phyloP scores from a whole-genome alignment of 1,139 yeast genomes.

The Pichia sp. region DNA sequence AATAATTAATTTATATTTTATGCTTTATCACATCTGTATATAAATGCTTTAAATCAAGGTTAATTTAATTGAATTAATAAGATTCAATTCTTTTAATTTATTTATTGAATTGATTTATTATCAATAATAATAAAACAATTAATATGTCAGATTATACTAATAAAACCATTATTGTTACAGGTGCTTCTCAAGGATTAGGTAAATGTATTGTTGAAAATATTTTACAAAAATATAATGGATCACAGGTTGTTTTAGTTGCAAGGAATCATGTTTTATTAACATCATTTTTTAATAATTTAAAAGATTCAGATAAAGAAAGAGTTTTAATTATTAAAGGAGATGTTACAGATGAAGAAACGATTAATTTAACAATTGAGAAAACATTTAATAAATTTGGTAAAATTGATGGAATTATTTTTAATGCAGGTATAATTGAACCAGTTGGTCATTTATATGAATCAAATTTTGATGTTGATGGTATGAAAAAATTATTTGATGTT shows the following conservation, averaged over 20 bases:
- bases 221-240: conserved; percentile 34
- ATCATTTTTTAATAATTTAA: conserved; percentile 36
- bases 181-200: conserved; percentile 83
- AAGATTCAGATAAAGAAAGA: conserved; percentile 36
- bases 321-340: conserved; percentile 65
- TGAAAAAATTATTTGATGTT: conserved; percentile 66
- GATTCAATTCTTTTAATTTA: too few relatives aligned
- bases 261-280: conserved; percentile 48
- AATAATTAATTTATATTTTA: too few relatives aligned
- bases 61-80: too few relatives aligned
- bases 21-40: too few relatives aligned
- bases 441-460: conserved; percentile 52
- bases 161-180: conserved; percentile 46
- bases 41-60: too few relatives aligned
- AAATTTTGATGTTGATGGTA: conserved; percentile 36
- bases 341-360: conserved; percentile 40
- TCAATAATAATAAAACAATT: too few relatives aligned
- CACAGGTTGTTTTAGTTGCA: conserved; percentile 66
- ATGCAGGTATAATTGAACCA: conserved; percentile 87
- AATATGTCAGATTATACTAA: not conserved
- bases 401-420: conserved; percentile 67
- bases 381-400: conserved; percentile 52
- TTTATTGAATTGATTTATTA: too few relatives aligned
- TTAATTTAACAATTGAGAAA: conserved; percentile 37
- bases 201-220: conserved; percentile 53